phyloP scores from a whole-genome alignment of 2,329 filamentous ascomycete species.

The Botrytis medusae region DNA sequence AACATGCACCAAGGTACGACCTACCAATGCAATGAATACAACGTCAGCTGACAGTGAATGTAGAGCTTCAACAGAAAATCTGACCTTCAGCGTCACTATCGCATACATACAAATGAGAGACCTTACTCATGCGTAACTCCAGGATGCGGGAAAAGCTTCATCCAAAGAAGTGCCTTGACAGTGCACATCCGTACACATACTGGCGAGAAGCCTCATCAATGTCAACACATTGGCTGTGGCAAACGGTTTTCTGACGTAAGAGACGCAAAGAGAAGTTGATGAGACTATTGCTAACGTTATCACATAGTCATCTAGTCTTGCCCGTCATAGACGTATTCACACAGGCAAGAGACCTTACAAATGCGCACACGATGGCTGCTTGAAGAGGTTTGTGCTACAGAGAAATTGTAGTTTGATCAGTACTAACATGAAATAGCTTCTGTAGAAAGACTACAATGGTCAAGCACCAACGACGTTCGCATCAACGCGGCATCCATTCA shows the following conservation, averaged over 20 bases:
- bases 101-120: slow-evolving; percentile 70
- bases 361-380: slow-evolving; percentile 50
- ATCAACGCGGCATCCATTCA: slow-evolving; percentile 57
- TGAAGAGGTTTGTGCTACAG: slow-evolving; percentile 38
- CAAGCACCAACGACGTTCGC: slow-evolving; percentile 63
- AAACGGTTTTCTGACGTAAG: slow-evolving; percentile 67
- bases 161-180: slow-evolving; percentile 67
- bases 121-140: slow-evolving; percentile 62
- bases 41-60: slow-evolving; percentile 19
- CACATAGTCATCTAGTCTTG: slow-evolving; percentile 41
- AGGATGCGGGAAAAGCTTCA: slow-evolving; percentile 69
- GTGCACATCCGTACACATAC: slow-evolving; percentile 71
- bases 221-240: slow-evolving; percentile 62
- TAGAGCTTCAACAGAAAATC: slow-evolving; percentile 74
- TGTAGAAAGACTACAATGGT: slow-evolving; percentile 72
- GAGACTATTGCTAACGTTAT: slow-evolving; percentile 25
- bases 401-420: neutral
- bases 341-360: slow-evolving; percentile 68
- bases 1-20: slow-evolving; percentile 59
- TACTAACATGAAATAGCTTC: slow-evolving; percentile 50
- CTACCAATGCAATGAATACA: neutral
- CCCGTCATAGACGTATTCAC: slow-evolving; percentile 64
- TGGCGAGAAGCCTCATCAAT: slow-evolving; percentile 70
- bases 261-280: neutral
- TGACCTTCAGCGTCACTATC: slow-evolving; percentile 67